Evolutionary conservation across 2,329 filamentous ascomycete species (phyloP).

Genomic region (Coniella vitis): DNA sequence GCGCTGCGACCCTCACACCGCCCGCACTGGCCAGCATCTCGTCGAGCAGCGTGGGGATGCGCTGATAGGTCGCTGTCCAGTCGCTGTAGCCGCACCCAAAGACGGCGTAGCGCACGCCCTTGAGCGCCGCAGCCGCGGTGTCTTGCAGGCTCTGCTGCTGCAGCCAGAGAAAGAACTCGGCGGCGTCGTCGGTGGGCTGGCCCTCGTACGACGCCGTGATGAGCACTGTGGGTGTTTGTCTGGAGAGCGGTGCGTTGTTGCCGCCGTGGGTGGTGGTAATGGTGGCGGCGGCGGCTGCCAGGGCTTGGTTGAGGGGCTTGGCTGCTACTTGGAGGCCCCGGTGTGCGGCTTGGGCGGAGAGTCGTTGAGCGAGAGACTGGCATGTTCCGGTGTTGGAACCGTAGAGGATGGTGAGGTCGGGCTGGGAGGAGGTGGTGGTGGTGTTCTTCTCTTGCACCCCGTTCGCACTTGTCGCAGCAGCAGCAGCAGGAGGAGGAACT

Average conservation of each 20-base stretch:
- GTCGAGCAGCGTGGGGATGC: conserved; percentile 58
- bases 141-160: conserved; percentile 37
- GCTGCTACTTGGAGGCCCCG: conserved; percentile 53
- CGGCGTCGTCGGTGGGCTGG: conserved; percentile 65
- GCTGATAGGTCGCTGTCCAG: conserved; percentile 58
- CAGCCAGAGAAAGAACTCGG: conserved; percentile 62
- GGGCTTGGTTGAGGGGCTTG: conserved; percentile 54
- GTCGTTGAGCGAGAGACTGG: conserved; percentile 57
- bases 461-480: background rate
- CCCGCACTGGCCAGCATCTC: conserved; percentile 43
- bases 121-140: conserved; percentile 39
- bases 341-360: conserved; percentile 51
- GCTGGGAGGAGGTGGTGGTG: background rate
- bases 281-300: no score
- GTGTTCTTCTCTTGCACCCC: background rate
- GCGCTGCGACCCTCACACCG: conserved; percentile 24
- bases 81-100: conserved; percentile 58
- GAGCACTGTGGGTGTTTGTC: conserved; percentile 55
- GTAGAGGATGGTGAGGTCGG: conserved; percentile 56
- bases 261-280: no score
- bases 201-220: conserved; percentile 70
- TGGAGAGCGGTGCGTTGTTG: conserved; percentile 55
- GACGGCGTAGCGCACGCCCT: conserved; percentile 56
- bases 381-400: conserved; percentile 73
- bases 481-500: no score